phyloP scores from a whole-genome alignment of 2,329 filamentous ascomycete genomes.

The Ceratocystis variospora region DNA sequence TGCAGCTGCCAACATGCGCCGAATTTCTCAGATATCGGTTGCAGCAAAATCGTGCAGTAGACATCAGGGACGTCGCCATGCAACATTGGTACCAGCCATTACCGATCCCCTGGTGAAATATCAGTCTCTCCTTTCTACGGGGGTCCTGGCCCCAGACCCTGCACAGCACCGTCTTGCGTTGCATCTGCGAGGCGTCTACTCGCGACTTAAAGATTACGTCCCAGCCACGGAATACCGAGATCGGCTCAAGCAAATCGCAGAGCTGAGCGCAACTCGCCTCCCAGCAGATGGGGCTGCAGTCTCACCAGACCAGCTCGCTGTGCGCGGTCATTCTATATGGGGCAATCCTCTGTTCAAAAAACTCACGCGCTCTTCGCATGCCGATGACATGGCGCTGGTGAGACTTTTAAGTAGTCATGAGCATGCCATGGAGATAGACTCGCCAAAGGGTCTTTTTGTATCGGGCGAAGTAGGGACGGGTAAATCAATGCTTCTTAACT shows the following conservation, averaged over 20 bases:
- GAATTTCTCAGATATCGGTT: background rate
- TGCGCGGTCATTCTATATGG: constrained; percentile 41
- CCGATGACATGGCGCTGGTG: constrained; percentile 39
- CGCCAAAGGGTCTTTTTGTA: constrained; percentile 60
- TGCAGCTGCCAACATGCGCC: constrained; percentile 5
- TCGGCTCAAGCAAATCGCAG: constrained; percentile 47
- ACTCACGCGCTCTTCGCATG: constrained; percentile 34
- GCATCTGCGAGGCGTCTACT: constrained; percentile 64
- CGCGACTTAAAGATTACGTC: constrained; percentile 63
- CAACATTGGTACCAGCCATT: constrained; percentile 40
- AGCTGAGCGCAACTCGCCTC: constrained; percentile 29
- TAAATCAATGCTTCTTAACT: constrained; percentile 72
- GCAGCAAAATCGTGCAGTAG: background rate
- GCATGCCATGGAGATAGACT: constrained; percentile 55
- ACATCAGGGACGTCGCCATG: constrained; percentile 23
- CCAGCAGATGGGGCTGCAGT: constrained; percentile 22
- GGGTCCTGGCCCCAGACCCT: constrained; percentile 53
- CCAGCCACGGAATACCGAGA: constrained; percentile 56
- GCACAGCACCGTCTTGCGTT: constrained; percentile 60
- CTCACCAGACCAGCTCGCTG: constrained; percentile 29
- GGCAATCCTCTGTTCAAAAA: constrained; percentile 45
- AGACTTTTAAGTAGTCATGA: constrained; percentile 56
- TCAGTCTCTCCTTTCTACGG: constrained; percentile 53
- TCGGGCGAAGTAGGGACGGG: constrained; percentile 73
- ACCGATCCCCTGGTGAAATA: constrained; percentile 68